These are phyloP conservation scores for Colletotrichum sp. DNA, from an alignment of 2,329 filamentous ascomycete species.

Conservation along the genomic window DNA sequence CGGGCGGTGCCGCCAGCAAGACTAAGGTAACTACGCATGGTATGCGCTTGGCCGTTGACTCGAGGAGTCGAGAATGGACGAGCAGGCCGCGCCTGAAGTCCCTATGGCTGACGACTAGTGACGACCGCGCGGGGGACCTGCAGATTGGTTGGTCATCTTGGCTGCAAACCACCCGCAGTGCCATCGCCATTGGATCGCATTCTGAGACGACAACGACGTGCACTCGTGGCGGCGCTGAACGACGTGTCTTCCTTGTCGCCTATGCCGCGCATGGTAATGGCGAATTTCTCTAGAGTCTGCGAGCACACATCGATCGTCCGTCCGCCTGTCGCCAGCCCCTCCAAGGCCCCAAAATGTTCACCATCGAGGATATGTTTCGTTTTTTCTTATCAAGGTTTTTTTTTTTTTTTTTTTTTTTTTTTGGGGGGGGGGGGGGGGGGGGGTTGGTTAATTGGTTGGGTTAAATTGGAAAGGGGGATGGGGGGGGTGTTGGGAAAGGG, in stretches of 20 bases:
- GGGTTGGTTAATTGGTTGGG: too few species aligned
- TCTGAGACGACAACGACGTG: neutral
- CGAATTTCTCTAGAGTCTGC: neutral
- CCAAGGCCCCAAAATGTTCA: neutral
- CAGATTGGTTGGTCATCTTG: neutral
- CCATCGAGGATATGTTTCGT: neutral
- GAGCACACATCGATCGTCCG: neutral
- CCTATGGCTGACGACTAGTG: neutral
- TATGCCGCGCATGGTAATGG: neutral
- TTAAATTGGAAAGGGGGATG: too few species aligned
- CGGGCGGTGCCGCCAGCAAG: neutral
- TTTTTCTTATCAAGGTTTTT: neutral
- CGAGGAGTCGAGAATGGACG: neutral
- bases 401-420: slow-evolving; percentile 11
- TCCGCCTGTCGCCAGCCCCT: neutral
- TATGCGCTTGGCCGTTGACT: neutral
- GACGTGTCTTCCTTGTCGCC: neutral
- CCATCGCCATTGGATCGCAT: neutral
- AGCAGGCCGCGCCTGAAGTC: neutral
- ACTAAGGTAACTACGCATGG: neutral
- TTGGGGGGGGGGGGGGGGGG: too few species aligned
- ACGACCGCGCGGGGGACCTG: neutral
- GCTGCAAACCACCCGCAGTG: neutral
- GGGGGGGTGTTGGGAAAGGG: neutral
- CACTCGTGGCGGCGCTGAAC: neutral